Base-by-base conservation (phyloP, 495 filamentous ascomycete species). In the Penicillium goetzii region DNA sequence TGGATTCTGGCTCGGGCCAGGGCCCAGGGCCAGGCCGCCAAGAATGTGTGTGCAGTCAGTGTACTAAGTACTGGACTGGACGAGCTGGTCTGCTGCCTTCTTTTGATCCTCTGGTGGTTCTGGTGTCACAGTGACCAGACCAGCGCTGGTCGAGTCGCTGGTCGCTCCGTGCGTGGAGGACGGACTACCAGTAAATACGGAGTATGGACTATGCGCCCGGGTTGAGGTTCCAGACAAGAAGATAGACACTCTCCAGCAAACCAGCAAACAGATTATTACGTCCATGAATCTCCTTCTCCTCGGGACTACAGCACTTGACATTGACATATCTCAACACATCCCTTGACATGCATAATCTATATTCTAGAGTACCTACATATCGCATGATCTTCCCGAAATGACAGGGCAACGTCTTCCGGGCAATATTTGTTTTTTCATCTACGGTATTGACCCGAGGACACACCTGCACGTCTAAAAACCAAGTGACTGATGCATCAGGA, bases 401-500 rank as follows among this genome's bases (percentile, higher is more conserved):
- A 33, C 52, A 55, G 52, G 7, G 2, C 52, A 36, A 36, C 52
- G 30, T 30, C 28, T 30, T 6, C 51, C 30, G 30, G 17, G 11
- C 51, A 30, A 34, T 4, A 36, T 55, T 45, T 45, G 25, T 30
- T 58, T 33, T 40, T 53, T 23, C 58, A 25, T 45, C 50, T 6
- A 25, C 43, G 21, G 43, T 47, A 47, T 19, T 23, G 11, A 15
- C 32, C 33, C 43, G 43, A 47, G 30, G 5, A 32, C 2, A 32
- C 30, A 30, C 65, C 65, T 68, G 68, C 65, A 66, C 62, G 60
- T 55, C 68, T 52, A 30, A 2, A 12, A 23, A 3, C 41, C 17
- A 21, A 15, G 30, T 3, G 30, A 47, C 21, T 51, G 47, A 8
- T 70, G 59, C 62, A 50, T 62, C 52, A 33, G 60, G 52, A 41